Evolutionary conservation across 75 land plant species (phyloP), one percentile per base, ranked within the genome.

Genomic region (Pinus tabuliformis): DNA sequence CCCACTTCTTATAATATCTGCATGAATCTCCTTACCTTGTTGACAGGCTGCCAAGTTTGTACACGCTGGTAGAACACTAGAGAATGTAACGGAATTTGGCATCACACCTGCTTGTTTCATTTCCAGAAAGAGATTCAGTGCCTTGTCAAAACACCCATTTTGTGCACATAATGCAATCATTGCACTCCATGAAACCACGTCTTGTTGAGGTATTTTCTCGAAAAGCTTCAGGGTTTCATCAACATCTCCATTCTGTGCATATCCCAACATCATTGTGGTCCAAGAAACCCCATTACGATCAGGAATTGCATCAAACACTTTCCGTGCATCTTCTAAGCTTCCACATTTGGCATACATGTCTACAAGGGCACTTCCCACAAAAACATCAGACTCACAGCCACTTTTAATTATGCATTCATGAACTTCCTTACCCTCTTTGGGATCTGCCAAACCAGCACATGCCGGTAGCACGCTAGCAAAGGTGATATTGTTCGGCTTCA

Each of bases 21-120:
- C 74, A 72, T 90, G 92, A 13, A 90, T 75, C 80, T 83, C 77
- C 61, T 52, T 76, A 22, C 88, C 92, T 76, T 74, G 59, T 36
- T 77, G 75, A 56, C 81, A 73, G 16, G 72, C 62, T 12, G 81
- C 80, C 65, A 83, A 65, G 72, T 3, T 79, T 22, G 88, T 76
- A 33, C 80, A 81, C 3, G 56, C 76, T 18, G 22, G 71, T 28
- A 81, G 77, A 64, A 77, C 13, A 58, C 74, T 49, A 42, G 63
- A 26, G 33, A 81, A 73, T 5, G 83, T 78, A 36, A 52, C 17
- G 15, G 80, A 39, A 78, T 81, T 61, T 30, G 80, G 80, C 3
- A 11, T 17, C 57, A 72, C 37, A 20, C 83, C 71, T 42, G 61
- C 58, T 12, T 22, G 15, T n/a, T 52, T 56, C 81, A 82, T 78